Evolutionary conservation across 495 filamentous ascomycete species (phyloP).

Genomic region (Hypoxylon intermedium): DNA sequence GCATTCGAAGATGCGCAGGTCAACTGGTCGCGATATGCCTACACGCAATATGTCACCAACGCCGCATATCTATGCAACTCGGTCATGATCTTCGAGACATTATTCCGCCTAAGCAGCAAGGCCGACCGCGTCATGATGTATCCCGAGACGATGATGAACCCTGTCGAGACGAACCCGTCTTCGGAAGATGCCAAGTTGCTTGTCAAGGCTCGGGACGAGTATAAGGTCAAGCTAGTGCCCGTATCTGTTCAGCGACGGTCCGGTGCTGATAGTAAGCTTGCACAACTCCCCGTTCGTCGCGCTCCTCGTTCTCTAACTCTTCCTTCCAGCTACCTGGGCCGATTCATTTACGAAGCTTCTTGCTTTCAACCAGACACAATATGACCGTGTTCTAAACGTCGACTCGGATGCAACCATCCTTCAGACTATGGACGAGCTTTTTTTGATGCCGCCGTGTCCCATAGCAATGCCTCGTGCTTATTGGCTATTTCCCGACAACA

Average conservation of each 20-base stretch:
- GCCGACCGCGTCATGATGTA: conserved; percentile 74
- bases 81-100: conserved; percentile 74
- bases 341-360: conserved; percentile 73
- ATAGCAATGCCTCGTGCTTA: conserved; percentile 75
- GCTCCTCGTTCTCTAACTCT: conserved; percentile 17
- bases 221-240: conserved; percentile 66
- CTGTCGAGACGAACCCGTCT: conserved; percentile 41
- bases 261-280: conserved; percentile 49
- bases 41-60: conserved; percentile 74
- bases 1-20: conserved; percentile 34
- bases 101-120: conserved; percentile 65
- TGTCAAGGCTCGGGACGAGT: conserved; percentile 64
- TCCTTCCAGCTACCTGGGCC: conserved; percentile 60
- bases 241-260: conserved; percentile 62
- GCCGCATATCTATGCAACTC: conserved; percentile 76
- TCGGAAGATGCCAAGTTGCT: conserved; percentile 64
- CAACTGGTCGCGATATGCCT: conserved; percentile 71
- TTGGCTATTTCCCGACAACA: conserved; percentile 65
- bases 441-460: conserved; percentile 67
- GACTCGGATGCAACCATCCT: conserved; percentile 73
- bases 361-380: conserved; percentile 73
- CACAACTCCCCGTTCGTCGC: not conserved
- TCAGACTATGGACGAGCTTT: conserved; percentile 74
- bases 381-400: conserved; percentile 69
- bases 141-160: conserved; percentile 59